Base-by-base conservation (phyloP, 495 filamentous ascomycete species). In the Xylaria castorea region DNA sequence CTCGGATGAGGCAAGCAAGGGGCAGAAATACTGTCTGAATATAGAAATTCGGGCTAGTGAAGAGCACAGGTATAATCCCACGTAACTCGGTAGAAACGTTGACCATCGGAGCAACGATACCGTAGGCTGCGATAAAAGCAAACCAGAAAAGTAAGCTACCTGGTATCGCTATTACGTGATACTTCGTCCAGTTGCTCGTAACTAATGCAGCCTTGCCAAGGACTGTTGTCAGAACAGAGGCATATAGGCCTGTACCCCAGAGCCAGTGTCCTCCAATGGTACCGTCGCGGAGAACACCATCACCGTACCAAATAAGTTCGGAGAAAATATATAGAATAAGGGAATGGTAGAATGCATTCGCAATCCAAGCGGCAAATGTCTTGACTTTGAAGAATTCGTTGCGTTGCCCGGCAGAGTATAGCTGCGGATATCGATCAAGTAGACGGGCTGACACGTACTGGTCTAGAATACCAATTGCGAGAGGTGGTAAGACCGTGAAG, bases 151-250 rank as follows among this genome's bases (percentile, higher is more conserved):
- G 75, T 89, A 98, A 91, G 74, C 92, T 95, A 25, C 97, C 97
- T 0, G 97, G 96, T 75, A 99, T 99, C 58, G 97, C 95, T 75
- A 97, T 90, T 77, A 98, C 89, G 72, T 95, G 93, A 81, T 97
- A 99, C 83, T 99, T 99, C 38, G 97, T 99, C 97, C 97, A 99
- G 80, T 96, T 92, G 82, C 95, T 99, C 25, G 94, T 97, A 62
- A 98, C 93, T 66, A 99, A 86, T 18, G 93, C 94, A 30, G 97
- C 97, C 82, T 99, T 99, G 60, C 94, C 94, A 46, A 99, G 91
- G 1, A 98, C 96, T 1, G 95, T 98, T 25, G 91, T 90, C 36
- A 99, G 89, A 14, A 92, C 94, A 6, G 95, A 91, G 8, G 93
- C 97, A 84, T 99, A 99, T 50, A 98, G 85, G 22, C 91, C 90